Conservation (phyloP, 2,329 filamentous ascomycete genomes). For the Claviceps capensis region DNA sequence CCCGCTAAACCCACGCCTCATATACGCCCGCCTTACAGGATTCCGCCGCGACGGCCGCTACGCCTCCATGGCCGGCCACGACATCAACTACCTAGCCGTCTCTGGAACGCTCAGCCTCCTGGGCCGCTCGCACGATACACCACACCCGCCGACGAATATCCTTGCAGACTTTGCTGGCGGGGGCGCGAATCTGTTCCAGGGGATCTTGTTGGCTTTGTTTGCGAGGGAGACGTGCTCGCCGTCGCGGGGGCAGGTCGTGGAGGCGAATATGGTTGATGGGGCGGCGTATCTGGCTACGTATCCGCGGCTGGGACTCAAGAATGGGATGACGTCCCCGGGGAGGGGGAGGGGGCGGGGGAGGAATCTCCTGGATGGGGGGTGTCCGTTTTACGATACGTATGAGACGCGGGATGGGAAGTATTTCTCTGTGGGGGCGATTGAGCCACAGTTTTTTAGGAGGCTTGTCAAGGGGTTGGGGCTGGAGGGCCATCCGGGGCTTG, state of each 20-base stretch:
- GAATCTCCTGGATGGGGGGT: constrained; percentile 72
- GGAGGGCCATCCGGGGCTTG: constrained; percentile 34
- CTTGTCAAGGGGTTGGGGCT: constrained; percentile 57
- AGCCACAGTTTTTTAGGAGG: constrained; percentile 68
- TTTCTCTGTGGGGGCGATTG: constrained; percentile 81
- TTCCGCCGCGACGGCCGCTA: constrained; percentile 83
- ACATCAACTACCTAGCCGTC: constrained; percentile 92
- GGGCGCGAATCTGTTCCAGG: constrained; percentile 67
- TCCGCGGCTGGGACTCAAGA: constrained; percentile 54
- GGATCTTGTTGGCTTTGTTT: constrained; percentile 62
- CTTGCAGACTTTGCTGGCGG: constrained; percentile 87
- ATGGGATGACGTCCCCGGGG: constrained; percentile 44
- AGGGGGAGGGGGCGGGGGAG: constrained; percentile 57
- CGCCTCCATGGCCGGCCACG: constrained; percentile 78
- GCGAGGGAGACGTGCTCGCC: constrained; percentile 35
- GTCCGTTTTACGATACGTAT: constrained; percentile 83
- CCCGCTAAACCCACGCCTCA: constrained; percentile 55
- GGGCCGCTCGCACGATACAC: constrained; percentile 54
- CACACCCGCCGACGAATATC: constrained; percentile 70
- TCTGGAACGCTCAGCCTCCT: constrained; percentile 67
- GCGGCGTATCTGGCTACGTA: constrained; percentile 66
- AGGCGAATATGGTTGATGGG: constrained; percentile 96
- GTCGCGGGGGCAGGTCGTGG: constrained; percentile 68
- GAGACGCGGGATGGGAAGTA: constrained; percentile 65
- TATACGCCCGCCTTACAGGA: constrained; percentile 78